Conservation (phyloP, 129 eudicot genomes). For the Pittosporum tobira region DNA sequence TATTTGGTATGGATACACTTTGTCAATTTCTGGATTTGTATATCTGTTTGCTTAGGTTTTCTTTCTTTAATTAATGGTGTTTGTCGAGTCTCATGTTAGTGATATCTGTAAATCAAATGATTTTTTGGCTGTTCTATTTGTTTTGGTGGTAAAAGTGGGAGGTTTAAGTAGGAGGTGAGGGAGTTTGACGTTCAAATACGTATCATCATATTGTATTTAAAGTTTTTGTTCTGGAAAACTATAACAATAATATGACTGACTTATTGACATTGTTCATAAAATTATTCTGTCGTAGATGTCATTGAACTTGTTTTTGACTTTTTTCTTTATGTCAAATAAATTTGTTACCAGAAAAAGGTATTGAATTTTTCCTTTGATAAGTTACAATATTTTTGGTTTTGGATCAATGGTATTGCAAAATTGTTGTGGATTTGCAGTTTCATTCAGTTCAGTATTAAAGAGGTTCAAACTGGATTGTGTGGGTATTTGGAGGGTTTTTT, state of each 20-base stretch:
- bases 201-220: conserved; percentile 25
- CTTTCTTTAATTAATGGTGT: not conserved
- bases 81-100: conserved; percentile 32
- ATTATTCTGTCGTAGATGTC: not conserved
- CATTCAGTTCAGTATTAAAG: no score
- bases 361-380: not conserved
- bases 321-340: not conserved
- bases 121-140: conserved; percentile 17
- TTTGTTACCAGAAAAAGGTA: not conserved
- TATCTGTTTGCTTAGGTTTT: conserved; percentile 12
- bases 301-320: not conserved
- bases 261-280: conserved; percentile 4
- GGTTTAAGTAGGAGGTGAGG: not conserved
- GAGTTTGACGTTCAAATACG: conserved; percentile 24
- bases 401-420: no score
- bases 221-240: conserved; percentile 22
- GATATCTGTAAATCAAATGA: conserved; percentile 32
- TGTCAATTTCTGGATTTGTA: conserved; percentile 21
- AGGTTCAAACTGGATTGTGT: no score
- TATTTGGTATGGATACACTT: conserved; percentile 11
- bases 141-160: not conserved
- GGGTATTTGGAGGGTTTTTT: no score
- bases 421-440: no score
- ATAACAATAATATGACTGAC: conserved; percentile 20
- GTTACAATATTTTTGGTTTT: no score